Base-by-base conservation (phyloP, 2,329 filamentous ascomycete species). In the Fusarium sp. region DNA sequence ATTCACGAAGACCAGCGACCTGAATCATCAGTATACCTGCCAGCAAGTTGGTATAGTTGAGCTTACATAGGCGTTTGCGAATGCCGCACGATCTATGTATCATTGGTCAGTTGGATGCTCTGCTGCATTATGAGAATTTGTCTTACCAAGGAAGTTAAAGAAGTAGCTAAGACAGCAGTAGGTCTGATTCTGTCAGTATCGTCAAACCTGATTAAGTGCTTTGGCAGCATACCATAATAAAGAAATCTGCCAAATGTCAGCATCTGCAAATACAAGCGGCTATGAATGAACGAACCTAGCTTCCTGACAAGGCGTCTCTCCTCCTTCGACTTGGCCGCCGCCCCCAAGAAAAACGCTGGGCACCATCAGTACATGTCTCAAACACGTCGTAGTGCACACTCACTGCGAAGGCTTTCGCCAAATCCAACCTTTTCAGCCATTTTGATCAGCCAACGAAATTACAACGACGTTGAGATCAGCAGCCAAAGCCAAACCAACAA, bases 21-120 rank as follows among this genome's bases (percentile, higher is more conserved):
- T 24, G 24, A 24, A 24, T 24, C 24, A 24, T 24, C 24, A 24
- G 24, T 24, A 24, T 24, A 24, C 24, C 24, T 24, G 24, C 24
- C 24, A 24, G 24, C 24, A 24, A 24, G 24, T 24, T 24, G 24
- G 24, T 24, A 24, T 24, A 24, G 24, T 24, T 24, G 24, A 24
- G 24, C 72, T 39, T 44, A 77, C 76, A 72, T 86, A 86, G 11
- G 85, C 85, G 76, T 86, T 86, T 45, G 77, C 77, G 24, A 78
- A 78, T 3, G 77, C 77, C 6, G 77, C 69, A 6, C 76, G 65
- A 8, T 78, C 76, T 77, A 10, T 8, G 3, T 13, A 7, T 12
- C 3, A 15, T 8, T 7, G 11, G 14, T 70, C 9, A 65, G 61
- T 32, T 9, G 9, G 18, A 2, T 7, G 12, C 5, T 12, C 15